Conservation (phyloP, 495 filamentous ascomycete genomes). For the Wilcoxina mikolae region DNA sequence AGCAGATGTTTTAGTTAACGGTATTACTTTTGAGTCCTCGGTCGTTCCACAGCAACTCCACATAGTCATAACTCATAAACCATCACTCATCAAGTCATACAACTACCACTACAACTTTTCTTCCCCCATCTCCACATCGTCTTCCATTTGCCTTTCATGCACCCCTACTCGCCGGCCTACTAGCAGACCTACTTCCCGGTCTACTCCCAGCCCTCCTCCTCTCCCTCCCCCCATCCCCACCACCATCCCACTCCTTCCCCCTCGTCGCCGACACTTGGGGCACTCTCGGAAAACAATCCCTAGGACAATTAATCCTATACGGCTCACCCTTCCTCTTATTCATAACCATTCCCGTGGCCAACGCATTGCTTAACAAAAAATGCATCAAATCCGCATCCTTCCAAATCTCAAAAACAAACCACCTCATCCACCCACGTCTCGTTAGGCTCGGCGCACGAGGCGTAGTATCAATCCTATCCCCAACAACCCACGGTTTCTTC, state of each 20-base stretch:
- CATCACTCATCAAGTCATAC: too few species aligned
- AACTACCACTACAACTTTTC: too few species aligned
- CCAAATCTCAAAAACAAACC: conserved; percentile 2
- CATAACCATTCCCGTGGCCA: conserved; percentile 3
- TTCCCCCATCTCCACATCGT: too few species aligned
- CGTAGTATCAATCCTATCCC: conserved; percentile 4
- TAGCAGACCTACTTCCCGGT: not conserved
- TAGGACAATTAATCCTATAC: not conserved
- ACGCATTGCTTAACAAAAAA: not conserved
- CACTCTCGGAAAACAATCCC: conserved; percentile 2
- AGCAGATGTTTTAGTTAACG: too few species aligned
- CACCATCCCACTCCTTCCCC: not conserved
- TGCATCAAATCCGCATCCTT: not conserved
- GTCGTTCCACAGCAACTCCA: too few species aligned
- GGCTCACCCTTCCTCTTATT: not conserved
- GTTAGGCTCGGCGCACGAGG: conserved; percentile 3
- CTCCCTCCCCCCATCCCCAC: not conserved
- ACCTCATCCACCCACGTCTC: conserved; percentile 3
- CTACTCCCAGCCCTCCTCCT: not conserved
- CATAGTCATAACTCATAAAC: too few species aligned
- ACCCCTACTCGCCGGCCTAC: not conserved
- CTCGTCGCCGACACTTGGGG: too few species aligned
- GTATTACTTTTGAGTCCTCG: too few species aligned
- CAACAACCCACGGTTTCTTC: not conserved
- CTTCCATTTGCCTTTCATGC: not conserved